Evolutionary conservation across 2,329 filamentous ascomycete genomes (phyloP).

Genomic region (Fusarium siculi): DNA sequence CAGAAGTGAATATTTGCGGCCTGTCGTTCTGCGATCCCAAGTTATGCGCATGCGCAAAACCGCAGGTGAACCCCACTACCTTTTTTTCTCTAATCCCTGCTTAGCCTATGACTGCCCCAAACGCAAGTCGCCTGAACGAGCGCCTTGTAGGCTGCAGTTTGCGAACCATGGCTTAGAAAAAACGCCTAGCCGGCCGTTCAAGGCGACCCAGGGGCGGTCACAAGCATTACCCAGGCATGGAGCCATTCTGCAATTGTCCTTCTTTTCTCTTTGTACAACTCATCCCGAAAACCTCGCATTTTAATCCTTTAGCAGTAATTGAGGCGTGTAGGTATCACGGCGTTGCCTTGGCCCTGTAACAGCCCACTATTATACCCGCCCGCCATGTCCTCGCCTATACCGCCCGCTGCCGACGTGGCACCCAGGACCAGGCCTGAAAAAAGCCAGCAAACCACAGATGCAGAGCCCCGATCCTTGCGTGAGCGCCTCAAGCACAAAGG

Average conservation of each 20-base stretch:
- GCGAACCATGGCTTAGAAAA: not conserved
- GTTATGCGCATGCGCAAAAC: conserved; percentile 10
- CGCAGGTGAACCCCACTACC: not conserved
- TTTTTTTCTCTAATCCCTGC: not conserved
- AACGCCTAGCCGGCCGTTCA: not conserved
- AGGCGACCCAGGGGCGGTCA: not conserved
- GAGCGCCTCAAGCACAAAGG: conserved; percentile 15
- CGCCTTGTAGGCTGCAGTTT: not conserved
- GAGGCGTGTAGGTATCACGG: not conserved
- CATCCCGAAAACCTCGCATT: not conserved
- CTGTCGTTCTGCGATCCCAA: not conserved
- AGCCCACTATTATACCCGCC: not conserved
- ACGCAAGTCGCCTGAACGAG: not conserved
- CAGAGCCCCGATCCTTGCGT: conserved; percentile 4
- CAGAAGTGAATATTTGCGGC: not conserved
- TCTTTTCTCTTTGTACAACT: not conserved
- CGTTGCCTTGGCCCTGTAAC: not conserved
- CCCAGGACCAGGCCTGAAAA: not conserved
- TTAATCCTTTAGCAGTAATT: not conserved
- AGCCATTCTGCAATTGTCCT: not conserved
- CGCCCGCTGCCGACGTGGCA: not conserved
- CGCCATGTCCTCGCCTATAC: not conserved
- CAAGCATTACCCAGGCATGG: not conserved
- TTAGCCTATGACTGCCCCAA: not conserved
- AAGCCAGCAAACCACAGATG: not conserved